These are phyloP conservation scores for Boletus rex-veris DNA, from an alignment of 768 basidiomycete genomes.

Conservation along the genomic window DNA sequence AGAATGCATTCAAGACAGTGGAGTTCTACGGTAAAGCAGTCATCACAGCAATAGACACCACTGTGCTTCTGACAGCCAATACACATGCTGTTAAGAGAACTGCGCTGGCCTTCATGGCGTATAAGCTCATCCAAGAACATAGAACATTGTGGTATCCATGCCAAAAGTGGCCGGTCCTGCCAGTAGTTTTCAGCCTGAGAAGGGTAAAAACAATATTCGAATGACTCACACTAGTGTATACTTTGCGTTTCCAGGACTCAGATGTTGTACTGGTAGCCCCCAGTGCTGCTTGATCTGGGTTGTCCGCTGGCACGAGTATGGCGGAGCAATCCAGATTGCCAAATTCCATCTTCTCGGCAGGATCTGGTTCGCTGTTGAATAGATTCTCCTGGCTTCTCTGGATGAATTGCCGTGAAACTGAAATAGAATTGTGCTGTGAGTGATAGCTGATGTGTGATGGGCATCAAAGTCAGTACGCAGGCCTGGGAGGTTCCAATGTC, in stretches of 20 bases:
- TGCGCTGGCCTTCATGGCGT: slow-evolving; percentile 7
- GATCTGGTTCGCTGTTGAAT: no score
- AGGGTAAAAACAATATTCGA: no score
- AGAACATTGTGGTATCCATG: background rate
- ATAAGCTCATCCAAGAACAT: slow-evolving; percentile 17
- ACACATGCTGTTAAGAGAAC: background rate
- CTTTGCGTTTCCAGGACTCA: background rate
- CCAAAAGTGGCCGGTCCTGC: slow-evolving; percentile 9
- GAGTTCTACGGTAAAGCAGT: slow-evolving; percentile 7
- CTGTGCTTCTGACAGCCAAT: background rate
- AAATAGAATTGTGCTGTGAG: background rate
- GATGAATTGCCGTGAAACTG: background rate
- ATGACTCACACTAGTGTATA: background rate
- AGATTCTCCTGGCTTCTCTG: background rate
- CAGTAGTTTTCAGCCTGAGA: no score
- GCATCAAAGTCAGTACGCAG: no score
- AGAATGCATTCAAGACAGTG: slow-evolving; percentile 10
- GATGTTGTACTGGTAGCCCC: background rate
- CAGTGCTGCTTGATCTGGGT: background rate
- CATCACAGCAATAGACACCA: slow-evolving; percentile 7
- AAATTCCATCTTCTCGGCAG: no score
- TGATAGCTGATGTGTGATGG: background rate
- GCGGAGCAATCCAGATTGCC: no score
- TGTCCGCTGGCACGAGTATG: background rate
- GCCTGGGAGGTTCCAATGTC: no score